Evolutionary conservation across 805 yeast genomes (phyloP), one percentile per base, ranked within the genome.

Genomic region (Wickerhamiella dianesei): DNA sequence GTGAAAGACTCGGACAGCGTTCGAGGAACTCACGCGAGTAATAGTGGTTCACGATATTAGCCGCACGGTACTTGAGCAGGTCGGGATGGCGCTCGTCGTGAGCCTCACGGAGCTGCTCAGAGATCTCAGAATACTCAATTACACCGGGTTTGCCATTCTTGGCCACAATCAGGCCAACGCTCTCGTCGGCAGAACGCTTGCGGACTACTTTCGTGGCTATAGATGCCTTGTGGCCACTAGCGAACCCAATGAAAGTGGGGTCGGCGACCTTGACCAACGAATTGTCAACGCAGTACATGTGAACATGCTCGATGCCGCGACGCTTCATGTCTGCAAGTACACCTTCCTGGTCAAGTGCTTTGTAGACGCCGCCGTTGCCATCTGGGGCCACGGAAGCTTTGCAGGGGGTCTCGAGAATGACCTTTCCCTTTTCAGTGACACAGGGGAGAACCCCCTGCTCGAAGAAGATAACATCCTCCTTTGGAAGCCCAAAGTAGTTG

Each of bases 371-470:
- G 49, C 99, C 99, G 62, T 92, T 92, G 1, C 99, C 99, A 64
- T 92, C 97, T 1, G 99, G 99, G 4, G 96, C 83, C 57, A 82
- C 82, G 21, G 87, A 80, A 36, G 85, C 71, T 21, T 71, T 64
- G 39, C 66, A 59, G 40, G 72, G 68, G 5, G 77, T 62, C 51
- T 76, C 77, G 59, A 86, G 59, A 48, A 88, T 71, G 54, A 92
- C 74, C 57, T 80, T 75, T 37, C 96, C 98, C 21, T 75, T 75
- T 42, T 68, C 55, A 56, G 76, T 75, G 52, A 92, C 78, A 50
- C 96, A 94, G 12, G 99, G 99, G 53, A 92, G 71, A 1, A 89
- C 83, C 19, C 98, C 98, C 65, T 92, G 99, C 66, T 89, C 81
- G 65, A 92, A 92, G 58, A 92, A 87, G 3, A 71, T 66, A 35